These are phyloP conservation scores for Fusarium citri DNA, from an alignment of 2,329 filamentous ascomycete genomes.

Conservation along the genomic window DNA sequence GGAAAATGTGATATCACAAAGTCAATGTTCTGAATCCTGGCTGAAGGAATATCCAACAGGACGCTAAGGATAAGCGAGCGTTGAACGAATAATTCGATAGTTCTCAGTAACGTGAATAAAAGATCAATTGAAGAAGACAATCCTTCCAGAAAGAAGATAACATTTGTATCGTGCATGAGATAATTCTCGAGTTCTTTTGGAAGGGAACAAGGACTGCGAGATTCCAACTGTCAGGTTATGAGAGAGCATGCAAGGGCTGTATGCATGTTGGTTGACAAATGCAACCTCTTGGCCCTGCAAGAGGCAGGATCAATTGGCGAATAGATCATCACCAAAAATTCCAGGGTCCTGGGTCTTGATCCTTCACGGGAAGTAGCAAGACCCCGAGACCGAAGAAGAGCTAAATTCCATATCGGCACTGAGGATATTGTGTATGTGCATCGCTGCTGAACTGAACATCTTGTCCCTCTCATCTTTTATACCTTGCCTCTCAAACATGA, in stretches of 20 bases:
- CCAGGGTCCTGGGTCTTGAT: not conserved
- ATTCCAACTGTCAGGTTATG: not conserved
- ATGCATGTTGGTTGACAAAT: not conserved
- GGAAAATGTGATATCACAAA: not conserved
- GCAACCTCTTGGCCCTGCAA: conserved; percentile 12
- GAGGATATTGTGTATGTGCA: not conserved
- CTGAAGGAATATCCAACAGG: not conserved
- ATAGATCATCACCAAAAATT: not conserved
- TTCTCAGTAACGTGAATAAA: too few relatives aligned
- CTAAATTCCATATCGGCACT: not conserved
- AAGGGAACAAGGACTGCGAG: too few relatives aligned
- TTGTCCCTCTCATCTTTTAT: not conserved
- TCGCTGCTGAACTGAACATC: not conserved
- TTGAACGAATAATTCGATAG: not conserved
- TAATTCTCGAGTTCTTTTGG: too few relatives aligned
- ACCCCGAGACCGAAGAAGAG: not conserved
- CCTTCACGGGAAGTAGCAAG: not conserved
- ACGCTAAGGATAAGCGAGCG: not conserved
- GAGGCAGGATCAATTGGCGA: not conserved
- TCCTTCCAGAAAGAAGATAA: too few relatives aligned
- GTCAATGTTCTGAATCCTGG: not conserved
- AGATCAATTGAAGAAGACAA: too few relatives aligned
- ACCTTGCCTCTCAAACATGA: conserved; percentile 10
- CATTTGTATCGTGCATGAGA: too few relatives aligned
- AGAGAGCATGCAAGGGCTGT: not conserved